Base-by-base conservation (phyloP, 371 early-diverging fungal genomes). In the Quaeritorhiza haematococci region DNA sequence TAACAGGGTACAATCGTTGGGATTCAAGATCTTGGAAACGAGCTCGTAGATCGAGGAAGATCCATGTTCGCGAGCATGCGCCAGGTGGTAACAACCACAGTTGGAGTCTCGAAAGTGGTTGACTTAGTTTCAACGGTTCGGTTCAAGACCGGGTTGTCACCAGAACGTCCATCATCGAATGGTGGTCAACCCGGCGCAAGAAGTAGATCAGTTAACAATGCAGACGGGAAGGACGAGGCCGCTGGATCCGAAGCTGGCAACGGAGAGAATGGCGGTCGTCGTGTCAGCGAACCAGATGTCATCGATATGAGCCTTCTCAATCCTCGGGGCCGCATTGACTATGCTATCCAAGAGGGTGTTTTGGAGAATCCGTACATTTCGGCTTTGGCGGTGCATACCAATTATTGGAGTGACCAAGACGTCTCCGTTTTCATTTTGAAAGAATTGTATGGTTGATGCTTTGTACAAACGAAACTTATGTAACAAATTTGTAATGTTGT, bases 281-380 rank as follows among this genome's bases (percentile, higher is more conserved):
- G 80, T 62, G 79, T 61, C 50, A 69, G 67, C 54, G 63, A 60
- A 17, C 48, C 45, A 19, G 59, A 59, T 52, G 67, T 63, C 46
- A 63, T 63, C 29, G 69, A 76, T 47, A 49, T 85, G 42, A 68
- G 68, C n/a, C 68, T 69, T 35, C 63, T 90, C 50, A 90, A 90
- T 66, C 73, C 72, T 8, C 78, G 79, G 13, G 89, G 87, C 0
- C 75, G 90, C 3, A 75, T 91, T 1, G 92, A 91, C 62, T 90
- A 78, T 68, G 84, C 79, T 50, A 62, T 91, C 32, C 90, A 89
- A 67, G 88, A 89, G 58, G 87, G 88, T 17, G 64, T 88, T 30
- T 69, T 90, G 38, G 90, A 90, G 61, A 87, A 87, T 53, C 82
- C 88, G 6, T 91, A 91, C 56, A 56, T 90, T 48, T 82, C 79